These are phyloP conservation scores for Yamadazyma dendronema DNA, from an alignment of 1,139 yeast genomes.

Conservation along the genomic window DNA sequence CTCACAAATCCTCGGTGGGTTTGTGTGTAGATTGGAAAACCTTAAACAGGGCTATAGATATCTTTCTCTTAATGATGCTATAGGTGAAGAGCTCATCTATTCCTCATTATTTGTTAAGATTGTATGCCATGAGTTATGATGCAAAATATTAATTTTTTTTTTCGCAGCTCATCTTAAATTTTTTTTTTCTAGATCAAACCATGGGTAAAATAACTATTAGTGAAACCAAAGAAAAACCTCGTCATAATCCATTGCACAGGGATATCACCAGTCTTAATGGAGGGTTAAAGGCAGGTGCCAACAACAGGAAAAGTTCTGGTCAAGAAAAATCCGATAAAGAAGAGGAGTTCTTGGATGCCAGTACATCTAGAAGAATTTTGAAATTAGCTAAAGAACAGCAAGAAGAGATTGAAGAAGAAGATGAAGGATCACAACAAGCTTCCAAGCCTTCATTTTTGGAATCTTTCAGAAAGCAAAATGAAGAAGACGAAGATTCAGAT, in stretches of 20 bases:
- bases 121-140: not conserved
- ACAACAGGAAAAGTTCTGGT: constrained; percentile 21
- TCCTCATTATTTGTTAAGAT: constrained; percentile 66
- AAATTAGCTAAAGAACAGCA: constrained; percentile 91
- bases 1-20: constrained; percentile 50
- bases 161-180: constrained; percentile 8
- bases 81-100: constrained; percentile 80
- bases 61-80: constrained; percentile 66
- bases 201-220: constrained; percentile 68
- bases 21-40: constrained; percentile 53
- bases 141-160: not conserved
- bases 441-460: constrained; percentile 20
- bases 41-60: constrained; percentile 79
- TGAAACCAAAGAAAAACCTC: constrained; percentile 48
- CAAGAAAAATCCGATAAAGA: constrained; percentile 45
- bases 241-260: constrained; percentile 76
- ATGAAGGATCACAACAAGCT: constrained; percentile 22
- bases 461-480: constrained; percentile 27
- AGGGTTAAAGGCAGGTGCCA: constrained; percentile 47
- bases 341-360: constrained; percentile 75
- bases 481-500: constrained; percentile 39
- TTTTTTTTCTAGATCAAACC: constrained; percentile 2
- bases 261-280: constrained; percentile 77
- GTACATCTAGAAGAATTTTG: constrained; percentile 78
- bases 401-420: constrained; percentile 76